phyloP scores from a whole-genome alignment of 2,329 filamentous ascomycete genomes.

The Apiospora rasikravindrae region DNA sequence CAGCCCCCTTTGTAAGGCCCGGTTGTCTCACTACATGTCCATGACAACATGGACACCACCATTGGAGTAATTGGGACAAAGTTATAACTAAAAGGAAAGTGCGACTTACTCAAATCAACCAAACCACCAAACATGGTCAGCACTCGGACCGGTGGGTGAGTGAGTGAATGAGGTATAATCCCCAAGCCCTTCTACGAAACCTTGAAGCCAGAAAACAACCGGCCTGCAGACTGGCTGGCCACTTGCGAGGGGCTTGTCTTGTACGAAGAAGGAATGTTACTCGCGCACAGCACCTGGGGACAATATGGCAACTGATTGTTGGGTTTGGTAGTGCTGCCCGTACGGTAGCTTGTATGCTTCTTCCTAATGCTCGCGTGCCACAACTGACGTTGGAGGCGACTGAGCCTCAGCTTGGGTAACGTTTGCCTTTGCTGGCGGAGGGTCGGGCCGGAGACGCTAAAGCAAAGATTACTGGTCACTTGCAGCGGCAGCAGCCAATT shows the following conservation, averaged over 20 bases:
- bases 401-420: background rate
- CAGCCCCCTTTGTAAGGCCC: background rate
- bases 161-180: background rate
- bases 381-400: background rate
- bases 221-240: background rate
- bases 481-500: background rate
- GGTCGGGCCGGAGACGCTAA: slow-evolving; percentile 9
- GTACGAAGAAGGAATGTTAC: background rate
- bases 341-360: background rate
- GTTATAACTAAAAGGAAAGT: slow-evolving; percentile 14
- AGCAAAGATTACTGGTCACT: background rate
- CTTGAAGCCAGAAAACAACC: background rate
- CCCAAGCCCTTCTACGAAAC: background rate
- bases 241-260: background rate
- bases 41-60: background rate
- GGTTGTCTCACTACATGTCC: background rate
- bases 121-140: slow-evolving; percentile 36
- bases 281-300: background rate
- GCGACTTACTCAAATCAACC: slow-evolving; percentile 37
- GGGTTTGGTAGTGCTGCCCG: background rate
- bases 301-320: background rate
- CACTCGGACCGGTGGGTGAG: background rate
- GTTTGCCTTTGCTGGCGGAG: background rate
- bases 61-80: slow-evolving; percentile 20
- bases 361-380: background rate